These are phyloP conservation scores for Corniculantispora saksenae DNA, from an alignment of 2,329 filamentous ascomycete species.

Conservation along the genomic window DNA sequence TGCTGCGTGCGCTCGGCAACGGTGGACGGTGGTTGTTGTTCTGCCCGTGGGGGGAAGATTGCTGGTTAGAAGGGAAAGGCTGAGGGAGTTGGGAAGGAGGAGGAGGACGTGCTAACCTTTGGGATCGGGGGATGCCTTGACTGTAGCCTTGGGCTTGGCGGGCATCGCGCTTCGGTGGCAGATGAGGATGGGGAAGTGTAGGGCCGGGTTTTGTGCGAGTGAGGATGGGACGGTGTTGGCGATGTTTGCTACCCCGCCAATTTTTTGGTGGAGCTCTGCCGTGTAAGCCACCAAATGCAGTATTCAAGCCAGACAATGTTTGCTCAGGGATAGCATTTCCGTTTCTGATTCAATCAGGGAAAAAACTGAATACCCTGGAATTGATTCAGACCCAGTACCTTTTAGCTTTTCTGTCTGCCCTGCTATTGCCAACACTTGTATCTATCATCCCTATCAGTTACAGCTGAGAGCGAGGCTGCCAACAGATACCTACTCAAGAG, in stretches of 20 bases:
- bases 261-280: slow-evolving; percentile 12
- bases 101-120: slow-evolving; percentile 1
- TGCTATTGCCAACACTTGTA: too few relatives aligned
- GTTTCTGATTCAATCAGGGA: too few relatives aligned
- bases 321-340: too few relatives aligned
- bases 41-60: too few relatives aligned
- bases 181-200: not conserved
- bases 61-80: not conserved
- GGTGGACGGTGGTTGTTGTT: slow-evolving; percentile 33
- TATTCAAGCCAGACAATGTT: not conserved
- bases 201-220: not conserved
- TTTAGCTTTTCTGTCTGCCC: too few relatives aligned
- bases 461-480: too few relatives aligned
- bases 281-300: slow-evolving; percentile 10
- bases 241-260: slow-evolving; percentile 18
- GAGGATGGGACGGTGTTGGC: not conserved
- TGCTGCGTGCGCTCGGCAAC: slow-evolving; percentile 49
- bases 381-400: too few relatives aligned
- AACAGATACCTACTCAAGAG: too few relatives aligned
- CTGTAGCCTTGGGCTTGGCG: slow-evolving; percentile 19
- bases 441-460: too few relatives aligned
- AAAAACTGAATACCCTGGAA: too few relatives aligned
- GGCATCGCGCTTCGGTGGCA: slow-evolving; percentile 11
- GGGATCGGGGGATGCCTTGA: slow-evolving; percentile 10
- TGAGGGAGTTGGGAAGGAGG: not conserved